Base-by-base conservation (phyloP, 306 rosid species). In the Cicer pinnatifidum region DNA sequence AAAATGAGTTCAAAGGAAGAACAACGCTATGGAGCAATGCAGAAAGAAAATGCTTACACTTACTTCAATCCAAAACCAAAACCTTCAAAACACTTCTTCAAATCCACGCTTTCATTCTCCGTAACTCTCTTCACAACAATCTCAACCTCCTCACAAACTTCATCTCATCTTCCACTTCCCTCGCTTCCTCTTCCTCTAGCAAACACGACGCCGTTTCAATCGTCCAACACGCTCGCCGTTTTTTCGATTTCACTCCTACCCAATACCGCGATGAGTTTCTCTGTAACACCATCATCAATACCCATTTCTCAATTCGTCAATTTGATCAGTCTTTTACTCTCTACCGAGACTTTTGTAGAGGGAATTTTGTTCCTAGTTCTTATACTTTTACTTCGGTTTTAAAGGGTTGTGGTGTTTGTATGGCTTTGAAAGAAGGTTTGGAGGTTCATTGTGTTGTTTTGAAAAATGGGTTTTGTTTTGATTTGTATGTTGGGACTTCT, bases 71-170 rank as follows among this genome's bases (percentile, higher is more conserved):
- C 6, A 80, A 69, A 43, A 70, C 67, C 57, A 11, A 45, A 39
- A 75, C 76, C 52, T 8, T 51, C 47, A 17, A 43, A 45, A 70
- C 84, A 45, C 83, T 91, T 23, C 85, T 86, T 75, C 85, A 86
- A 83, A 78, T 91, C 71, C 92, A 91, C 16, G 88, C 90, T n/a
- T 91, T 84, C 64, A 87, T 89, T 70, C 88, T 89, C 56, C 78
- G 78, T 35, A 81, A 87, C 73, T 80, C 91, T n/a, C 87, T 89
- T 45, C 72, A 84, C 11, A 50, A 67, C 64, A 91, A 91, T 17
- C 65, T 80, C 79, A 87, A 86, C 67, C 92, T 86, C 73, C 86
- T 89, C 64, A 53, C 97, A 39, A 85, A 86, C n/a, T 86, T 89
- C 84, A 84, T 91, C 73, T 16, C 88, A 9, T 44, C 85, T 71